Evolutionary conservation across 352 stramenopile genomes (phyloP).

Genomic region (Globisporangium mamillatum): DNA sequence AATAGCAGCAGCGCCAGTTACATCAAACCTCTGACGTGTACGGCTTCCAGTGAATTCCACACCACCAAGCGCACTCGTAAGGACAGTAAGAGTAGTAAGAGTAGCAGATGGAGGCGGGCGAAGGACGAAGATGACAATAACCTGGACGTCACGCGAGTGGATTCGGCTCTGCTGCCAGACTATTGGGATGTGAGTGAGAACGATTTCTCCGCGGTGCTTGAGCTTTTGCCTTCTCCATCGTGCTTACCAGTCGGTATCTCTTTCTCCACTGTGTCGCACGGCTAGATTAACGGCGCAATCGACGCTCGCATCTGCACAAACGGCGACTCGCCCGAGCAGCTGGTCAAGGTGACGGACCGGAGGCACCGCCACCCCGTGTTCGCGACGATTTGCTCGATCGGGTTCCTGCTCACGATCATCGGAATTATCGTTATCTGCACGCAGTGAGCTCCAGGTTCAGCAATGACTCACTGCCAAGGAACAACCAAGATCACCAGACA

Average conservation of each 20-base stretch:
- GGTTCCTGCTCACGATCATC: conserved; percentile 60
- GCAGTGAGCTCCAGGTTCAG: conserved; percentile 11
- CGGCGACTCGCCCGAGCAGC: conserved; percentile 56
- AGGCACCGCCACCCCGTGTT: conserved; percentile 68
- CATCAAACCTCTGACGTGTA: background rate
- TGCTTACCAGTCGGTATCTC: background rate
- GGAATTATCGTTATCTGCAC: conserved; percentile 67
- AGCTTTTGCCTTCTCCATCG: background rate
- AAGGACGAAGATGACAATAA: background rate
- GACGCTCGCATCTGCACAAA: conserved; percentile 42
- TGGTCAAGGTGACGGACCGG: conserved; percentile 75
- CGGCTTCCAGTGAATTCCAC: background rate
- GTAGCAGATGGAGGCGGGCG: background rate
- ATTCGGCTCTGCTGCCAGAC: conserved; percentile 46
- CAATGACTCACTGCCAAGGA: background rate
- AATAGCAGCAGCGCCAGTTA: background rate
- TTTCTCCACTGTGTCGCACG: conserved; percentile 5
- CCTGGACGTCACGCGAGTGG: conserved; percentile 23
- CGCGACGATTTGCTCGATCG: conserved; percentile 65
- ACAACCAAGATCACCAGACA: background rate
- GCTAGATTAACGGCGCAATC: background rate
- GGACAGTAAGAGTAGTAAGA: background rate
- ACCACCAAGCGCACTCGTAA: background rate
- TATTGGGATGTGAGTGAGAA: conserved; percentile 37
- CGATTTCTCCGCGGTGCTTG: background rate